These are phyloP conservation scores for Pseudotsuga menziesii DNA, from an alignment of 75 land plant genomes.

Conservation along the genomic window DNA sequence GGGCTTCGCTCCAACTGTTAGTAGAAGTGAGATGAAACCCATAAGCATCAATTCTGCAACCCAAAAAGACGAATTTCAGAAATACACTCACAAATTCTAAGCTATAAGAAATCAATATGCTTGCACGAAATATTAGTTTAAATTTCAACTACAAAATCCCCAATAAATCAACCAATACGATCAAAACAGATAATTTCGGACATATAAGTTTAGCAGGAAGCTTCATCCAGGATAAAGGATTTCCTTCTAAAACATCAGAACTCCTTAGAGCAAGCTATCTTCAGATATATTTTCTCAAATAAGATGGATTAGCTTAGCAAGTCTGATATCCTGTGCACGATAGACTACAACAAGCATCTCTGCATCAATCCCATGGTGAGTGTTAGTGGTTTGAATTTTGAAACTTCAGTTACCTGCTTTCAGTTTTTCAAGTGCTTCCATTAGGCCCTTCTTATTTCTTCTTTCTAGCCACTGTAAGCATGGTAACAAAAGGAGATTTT, in stretches of 20 bases:
- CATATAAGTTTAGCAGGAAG: not conserved
- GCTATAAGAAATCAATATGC: too few relatives aligned
- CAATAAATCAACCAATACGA: too few relatives aligned
- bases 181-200: too few relatives aligned
- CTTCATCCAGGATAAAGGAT: not conserved
- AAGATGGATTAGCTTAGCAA: too few relatives aligned
- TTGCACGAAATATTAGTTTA: too few relatives aligned
- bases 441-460: not conserved
- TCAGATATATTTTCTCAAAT: too few relatives aligned
- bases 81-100: not conserved
- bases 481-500: too few relatives aligned
- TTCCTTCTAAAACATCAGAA: not conserved
- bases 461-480: not conserved
- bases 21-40: conserved; percentile 65
- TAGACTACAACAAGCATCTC: not conserved
- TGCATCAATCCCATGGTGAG: too few relatives aligned
- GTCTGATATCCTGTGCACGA: too few relatives aligned
- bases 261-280: too few relatives aligned
- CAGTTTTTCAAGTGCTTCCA: not conserved
- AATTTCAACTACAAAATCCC: too few relatives aligned
- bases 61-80: not conserved
- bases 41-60: conserved; percentile 72
- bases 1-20: conserved; percentile 34
- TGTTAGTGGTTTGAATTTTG: not conserved
- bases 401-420: not conserved